These are phyloP conservation scores for Aureobasidium sp. DNA, from an alignment of 2,329 filamentous ascomycete species.

Conservation along the genomic window DNA sequence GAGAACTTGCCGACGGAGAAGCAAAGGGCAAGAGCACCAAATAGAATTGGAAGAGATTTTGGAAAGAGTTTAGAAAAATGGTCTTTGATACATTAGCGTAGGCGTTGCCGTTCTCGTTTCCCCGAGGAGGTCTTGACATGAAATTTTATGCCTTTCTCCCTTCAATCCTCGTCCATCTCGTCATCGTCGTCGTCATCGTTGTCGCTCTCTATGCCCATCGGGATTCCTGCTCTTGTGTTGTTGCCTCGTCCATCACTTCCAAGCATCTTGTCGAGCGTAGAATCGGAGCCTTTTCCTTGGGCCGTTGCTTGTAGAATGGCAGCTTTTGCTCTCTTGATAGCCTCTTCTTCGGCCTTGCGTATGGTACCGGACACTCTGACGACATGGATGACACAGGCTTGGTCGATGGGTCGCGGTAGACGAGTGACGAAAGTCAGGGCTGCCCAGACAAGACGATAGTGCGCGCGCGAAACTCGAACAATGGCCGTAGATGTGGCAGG, in stretches of 20 bases:
- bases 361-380: constrained; percentile 88
- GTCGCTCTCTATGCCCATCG: constrained; percentile 35
- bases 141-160: not conserved
- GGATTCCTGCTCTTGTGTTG: not conserved
- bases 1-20: constrained; percentile 79
- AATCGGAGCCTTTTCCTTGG: constrained; percentile 33
- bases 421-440: constrained; percentile 71
- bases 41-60: constrained; percentile 16
- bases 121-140: not conserved
- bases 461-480: constrained; percentile 68
- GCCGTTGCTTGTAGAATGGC: constrained; percentile 56
- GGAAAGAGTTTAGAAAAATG: not conserved
- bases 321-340: constrained; percentile 64
- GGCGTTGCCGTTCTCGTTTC: constrained; percentile 7
- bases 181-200: constrained; percentile 40
- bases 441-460: constrained; percentile 84
- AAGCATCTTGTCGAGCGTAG: constrained; percentile 29
- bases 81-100: constrained; percentile 13
- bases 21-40: constrained; percentile 76
- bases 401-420: constrained; percentile 51
- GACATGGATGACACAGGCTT: constrained; percentile 71
- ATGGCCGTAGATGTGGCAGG: constrained; percentile 92
- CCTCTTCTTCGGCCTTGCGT: constrained; percentile 82
- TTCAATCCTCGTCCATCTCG: constrained; percentile 30
- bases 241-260: not conserved